These are phyloP conservation scores for Hyphopichia fennica DNA, from an alignment of 1,139 yeast species.

Conservation along the genomic window DNA sequence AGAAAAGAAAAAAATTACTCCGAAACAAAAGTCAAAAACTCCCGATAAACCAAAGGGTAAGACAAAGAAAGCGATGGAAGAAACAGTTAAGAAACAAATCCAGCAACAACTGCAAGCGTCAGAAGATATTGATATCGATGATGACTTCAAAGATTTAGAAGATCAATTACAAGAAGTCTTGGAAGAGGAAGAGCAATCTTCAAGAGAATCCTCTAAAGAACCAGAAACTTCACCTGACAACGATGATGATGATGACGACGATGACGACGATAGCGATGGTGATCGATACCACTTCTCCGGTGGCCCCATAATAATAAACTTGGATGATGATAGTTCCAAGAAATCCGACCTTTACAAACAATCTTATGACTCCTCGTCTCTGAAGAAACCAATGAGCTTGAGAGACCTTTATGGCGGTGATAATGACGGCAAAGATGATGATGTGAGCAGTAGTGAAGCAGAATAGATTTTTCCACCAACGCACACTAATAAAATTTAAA, in stretches of 20 bases:
- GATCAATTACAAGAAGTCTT: conserved; percentile 46
- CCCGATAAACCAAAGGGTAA: conserved; percentile 1
- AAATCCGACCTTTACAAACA: conserved; percentile 9
- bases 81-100: conserved; percentile 1
- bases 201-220: background rate
- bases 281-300: conserved; percentile 23
- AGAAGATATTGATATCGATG: conserved; percentile 28
- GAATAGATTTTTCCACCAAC: conserved; percentile 15
- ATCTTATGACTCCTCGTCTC: conserved; percentile 4
- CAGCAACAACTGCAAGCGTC: conserved; percentile 2
- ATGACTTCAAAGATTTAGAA: conserved; percentile 47
- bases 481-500: background rate
- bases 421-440: conserved; percentile 20
- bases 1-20: background rate
- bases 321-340: conserved; percentile 18
- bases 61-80: background rate
- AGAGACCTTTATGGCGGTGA: conserved; percentile 36
- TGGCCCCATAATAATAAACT: conserved; percentile 18
- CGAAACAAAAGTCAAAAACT: background rate
- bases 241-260: conserved; percentile 11
- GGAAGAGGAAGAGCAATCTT: conserved; percentile 21
- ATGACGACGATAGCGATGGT: conserved; percentile 31
- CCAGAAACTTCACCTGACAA: background rate
- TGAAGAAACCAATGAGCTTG: conserved; percentile 39
- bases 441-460: conserved; percentile 42